Evolutionary conservation across 2,329 filamentous ascomycete species (phyloP).

Genomic region (Aspergillus quadrilineatus): DNA sequence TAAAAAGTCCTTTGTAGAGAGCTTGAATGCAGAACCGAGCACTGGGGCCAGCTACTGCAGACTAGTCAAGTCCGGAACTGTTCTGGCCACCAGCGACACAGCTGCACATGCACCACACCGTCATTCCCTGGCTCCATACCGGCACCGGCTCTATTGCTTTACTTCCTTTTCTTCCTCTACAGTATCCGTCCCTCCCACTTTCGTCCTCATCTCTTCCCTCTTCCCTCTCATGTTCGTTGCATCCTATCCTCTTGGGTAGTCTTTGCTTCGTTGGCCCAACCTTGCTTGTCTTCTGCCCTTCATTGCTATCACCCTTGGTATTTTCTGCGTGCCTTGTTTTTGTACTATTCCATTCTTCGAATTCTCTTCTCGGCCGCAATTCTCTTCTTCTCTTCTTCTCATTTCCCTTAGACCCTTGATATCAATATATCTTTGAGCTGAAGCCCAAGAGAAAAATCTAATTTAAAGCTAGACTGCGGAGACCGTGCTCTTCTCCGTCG

Average conservation of each 20-base stretch:
- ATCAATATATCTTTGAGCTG: neutral
- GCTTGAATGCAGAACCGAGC: constrained; percentile 1
- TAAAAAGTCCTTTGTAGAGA: neutral
- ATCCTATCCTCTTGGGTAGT: constrained; percentile 7
- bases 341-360: constrained; percentile 18
- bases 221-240: constrained; percentile 12
- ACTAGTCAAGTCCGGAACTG: constrained; percentile 7
- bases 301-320: constrained; percentile 6
- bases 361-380: constrained; percentile 19
- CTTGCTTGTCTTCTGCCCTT: neutral
- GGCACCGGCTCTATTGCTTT: neutral
- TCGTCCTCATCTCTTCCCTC: constrained; percentile 4
- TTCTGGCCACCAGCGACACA: neutral
- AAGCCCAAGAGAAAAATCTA: neutral
- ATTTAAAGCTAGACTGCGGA: constrained; percentile 7
- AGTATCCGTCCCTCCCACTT: neutral
- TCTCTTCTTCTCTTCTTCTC: constrained; percentile 3
- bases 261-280: constrained; percentile 5
- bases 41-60: constrained; percentile 1
- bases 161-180: constrained; percentile 2
- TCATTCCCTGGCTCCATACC: neutral
- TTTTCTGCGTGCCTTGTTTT: constrained; percentile 11
- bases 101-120: no score
- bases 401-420: constrained; percentile 1
- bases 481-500: constrained; percentile 19